Percentiles rank a stretch among this genome's conserved stretches.
phyloP scores from a whole-genome alignment of 768 basidiomycete species.

The Lactarius sanguifluus region DNA sequence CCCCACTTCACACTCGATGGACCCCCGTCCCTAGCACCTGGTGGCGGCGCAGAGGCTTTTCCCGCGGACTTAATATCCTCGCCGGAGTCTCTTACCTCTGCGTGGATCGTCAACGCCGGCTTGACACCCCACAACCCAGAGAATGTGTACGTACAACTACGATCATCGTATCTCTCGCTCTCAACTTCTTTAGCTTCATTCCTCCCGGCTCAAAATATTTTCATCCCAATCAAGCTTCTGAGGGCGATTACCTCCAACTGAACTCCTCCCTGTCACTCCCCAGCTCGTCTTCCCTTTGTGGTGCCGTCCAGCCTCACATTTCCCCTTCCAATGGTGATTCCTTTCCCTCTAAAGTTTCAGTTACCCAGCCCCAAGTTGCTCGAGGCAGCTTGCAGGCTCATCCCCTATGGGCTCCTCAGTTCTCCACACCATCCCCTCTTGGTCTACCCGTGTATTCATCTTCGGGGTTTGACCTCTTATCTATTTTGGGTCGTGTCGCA shows the following conservation, averaged over 20 bases:
- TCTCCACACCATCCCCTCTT: slow-evolving; percentile 33
- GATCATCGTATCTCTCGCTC: slow-evolving; percentile 5
- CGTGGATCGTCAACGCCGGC: slow-evolving; percentile 28
- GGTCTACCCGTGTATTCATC: slow-evolving; percentile 76
- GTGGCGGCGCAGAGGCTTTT: slow-evolving; percentile 75
- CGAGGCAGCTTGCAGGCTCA: neutral
- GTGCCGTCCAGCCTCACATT: slow-evolving; percentile 14
- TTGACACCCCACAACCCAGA: slow-evolving; percentile 16
- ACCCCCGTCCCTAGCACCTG: slow-evolving; percentile 61
- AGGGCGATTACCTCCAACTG: slow-evolving; percentile 4
- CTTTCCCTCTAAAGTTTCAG: neutral
- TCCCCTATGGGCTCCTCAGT: slow-evolving; percentile 12
- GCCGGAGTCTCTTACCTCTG: slow-evolving; percentile 23
- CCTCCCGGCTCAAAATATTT: slow-evolving; percentile 12
- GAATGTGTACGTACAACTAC: slow-evolving; percentile 23
- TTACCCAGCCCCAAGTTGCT: neutral
- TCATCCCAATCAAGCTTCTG: slow-evolving; percentile 11
- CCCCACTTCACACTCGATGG: slow-evolving; percentile 62
- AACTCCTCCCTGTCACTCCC: slow-evolving; percentile 3
- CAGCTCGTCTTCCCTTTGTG: slow-evolving; percentile 17
- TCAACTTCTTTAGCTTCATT: slow-evolving; percentile 13
- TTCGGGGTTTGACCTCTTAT: slow-evolving; percentile 88
- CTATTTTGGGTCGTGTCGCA: slow-evolving; percentile 75
- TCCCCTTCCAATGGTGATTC: slow-evolving; percentile 3
- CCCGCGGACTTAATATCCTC: slow-evolving; percentile 34